A percentile compares a stretch with the other conserved stretches of the same genome.
Evolutionary conservation across 1,284 basidiomycete species (phyloP).

Genomic region (Ganoderma resinaceum): DNA sequence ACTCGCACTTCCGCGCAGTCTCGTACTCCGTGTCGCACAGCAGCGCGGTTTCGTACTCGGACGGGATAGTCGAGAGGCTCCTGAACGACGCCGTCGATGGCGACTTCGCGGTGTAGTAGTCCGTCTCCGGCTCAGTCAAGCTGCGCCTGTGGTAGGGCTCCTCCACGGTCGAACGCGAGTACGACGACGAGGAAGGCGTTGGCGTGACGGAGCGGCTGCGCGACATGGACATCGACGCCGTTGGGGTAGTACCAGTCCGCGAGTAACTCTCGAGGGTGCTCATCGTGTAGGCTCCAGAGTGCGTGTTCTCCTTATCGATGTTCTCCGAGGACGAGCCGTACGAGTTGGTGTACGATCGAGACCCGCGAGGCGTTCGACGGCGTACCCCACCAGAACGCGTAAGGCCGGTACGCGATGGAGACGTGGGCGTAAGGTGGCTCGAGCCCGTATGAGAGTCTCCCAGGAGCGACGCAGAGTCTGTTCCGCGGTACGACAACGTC

Average conservation of each 20-base stretch:
- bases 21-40: slow-evolving; percentile 55
- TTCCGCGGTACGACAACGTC: slow-evolving; percentile 61
- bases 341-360: slow-evolving; percentile 44
- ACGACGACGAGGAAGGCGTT: slow-evolving; percentile 43
- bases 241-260: slow-evolving; percentile 30
- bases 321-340: slow-evolving; percentile 45
- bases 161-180: slow-evolving; percentile 30
- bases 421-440: slow-evolving; percentile 37
- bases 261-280: slow-evolving; percentile 44
- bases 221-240: slow-evolving; percentile 19
- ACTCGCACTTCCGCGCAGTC: slow-evolving; percentile 55
- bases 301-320: slow-evolving; percentile 66
- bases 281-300: slow-evolving; percentile 34
- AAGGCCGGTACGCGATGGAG: slow-evolving; percentile 47
- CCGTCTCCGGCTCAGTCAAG: slow-evolving; percentile 25
- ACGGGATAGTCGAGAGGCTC: slow-evolving; percentile 57
- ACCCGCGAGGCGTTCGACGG: slow-evolving; percentile 51
- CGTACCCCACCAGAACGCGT: slow-evolving; percentile 66
- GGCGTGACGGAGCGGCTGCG: slow-evolving; percentile 40
- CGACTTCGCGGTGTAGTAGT: slow-evolving; percentile 42
- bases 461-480: slow-evolving; percentile 61
- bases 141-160: slow-evolving; percentile 15
- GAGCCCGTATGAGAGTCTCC: slow-evolving; percentile 62
- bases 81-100: slow-evolving; percentile 52
- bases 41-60: slow-evolving; percentile 60